phyloP scores from a whole-genome alignment of 306 rosid genomes.

The Sicyos edulis region DNA sequence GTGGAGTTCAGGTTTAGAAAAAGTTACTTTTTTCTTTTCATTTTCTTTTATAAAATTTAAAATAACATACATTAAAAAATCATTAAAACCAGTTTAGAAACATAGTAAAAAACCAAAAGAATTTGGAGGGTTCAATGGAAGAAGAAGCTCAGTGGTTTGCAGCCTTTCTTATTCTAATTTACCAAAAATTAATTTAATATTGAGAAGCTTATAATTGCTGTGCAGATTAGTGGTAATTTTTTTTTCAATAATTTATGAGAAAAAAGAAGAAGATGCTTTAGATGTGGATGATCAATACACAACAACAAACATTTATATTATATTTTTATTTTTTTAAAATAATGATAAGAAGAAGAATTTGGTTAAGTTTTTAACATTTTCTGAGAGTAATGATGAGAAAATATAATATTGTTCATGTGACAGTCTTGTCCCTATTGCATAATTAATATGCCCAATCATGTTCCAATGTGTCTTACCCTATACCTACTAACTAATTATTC shows the following conservation, averaged over 20 bases:
- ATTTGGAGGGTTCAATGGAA: constrained; percentile 46
- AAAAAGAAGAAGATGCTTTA: constrained; percentile 56
- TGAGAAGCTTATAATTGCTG: constrained; percentile 50
- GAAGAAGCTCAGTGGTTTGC: constrained; percentile 33
- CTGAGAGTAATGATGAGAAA: constrained; percentile 29
- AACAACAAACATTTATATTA: constrained; percentile 30
- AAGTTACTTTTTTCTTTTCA: constrained; percentile 17
- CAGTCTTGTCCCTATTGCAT: constrained; percentile 52
- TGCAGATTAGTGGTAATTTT: constrained; percentile 35
- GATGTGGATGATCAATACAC: constrained; percentile 47
- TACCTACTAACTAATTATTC: constrained; percentile 25
- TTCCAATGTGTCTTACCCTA: constrained; percentile 41
- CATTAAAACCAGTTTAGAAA: constrained; percentile 31
- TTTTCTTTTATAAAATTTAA: not conserved
- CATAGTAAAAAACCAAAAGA: constrained; percentile 47
- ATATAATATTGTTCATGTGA: constrained; percentile 40
- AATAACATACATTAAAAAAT: constrained; percentile 13
- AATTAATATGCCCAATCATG: constrained; percentile 43
- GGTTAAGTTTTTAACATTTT: constrained; percentile 17
- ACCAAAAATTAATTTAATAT: constrained; percentile 21
- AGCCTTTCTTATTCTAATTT: constrained; percentile 23
- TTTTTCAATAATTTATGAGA: constrained; percentile 38
- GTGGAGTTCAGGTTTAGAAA: constrained; percentile 86
- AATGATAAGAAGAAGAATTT: constrained; percentile 23
- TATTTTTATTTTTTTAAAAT: not conserved